phyloP scores from a whole-genome alignment of 2,329 filamentous ascomycete genomes.

The Pyricularia pennisetigena region DNA sequence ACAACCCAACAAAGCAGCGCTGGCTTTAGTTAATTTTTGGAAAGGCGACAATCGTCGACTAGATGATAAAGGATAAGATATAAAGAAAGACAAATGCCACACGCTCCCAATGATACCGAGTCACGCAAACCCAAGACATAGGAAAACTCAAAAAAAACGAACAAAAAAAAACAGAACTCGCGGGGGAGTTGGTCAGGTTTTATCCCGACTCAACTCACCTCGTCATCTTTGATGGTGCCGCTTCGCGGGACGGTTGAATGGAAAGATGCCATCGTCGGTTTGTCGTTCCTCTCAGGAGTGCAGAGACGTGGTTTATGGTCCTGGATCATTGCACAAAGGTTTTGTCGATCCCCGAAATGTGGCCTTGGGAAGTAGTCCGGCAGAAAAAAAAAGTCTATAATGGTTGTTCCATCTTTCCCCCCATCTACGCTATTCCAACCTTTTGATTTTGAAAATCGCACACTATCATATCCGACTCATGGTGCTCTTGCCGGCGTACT shows the following conservation, averaged over 20 bases:
- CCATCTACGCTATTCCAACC: background rate
- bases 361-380: background rate
- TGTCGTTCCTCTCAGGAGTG: background rate
- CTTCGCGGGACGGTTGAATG: background rate
- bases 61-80: background rate
- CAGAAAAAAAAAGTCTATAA: background rate
- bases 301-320: background rate
- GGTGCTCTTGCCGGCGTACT: conserved; percentile 25
- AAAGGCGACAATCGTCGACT: background rate
- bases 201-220: background rate
- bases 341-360: background rate
- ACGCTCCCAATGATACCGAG: background rate
- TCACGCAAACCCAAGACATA: background rate
- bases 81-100: background rate
- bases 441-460: background rate
- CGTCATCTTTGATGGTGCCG: background rate
- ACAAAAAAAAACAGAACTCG: background rate
- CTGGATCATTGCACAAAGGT: background rate
- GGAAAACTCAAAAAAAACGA: conserved; percentile 4
- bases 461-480: conserved; percentile 17
- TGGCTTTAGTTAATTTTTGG: background rate
- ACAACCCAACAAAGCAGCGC: background rate
- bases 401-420: background rate
- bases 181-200: background rate
- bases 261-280: background rate